Evolutionary conservation across 805 yeast species (phyloP).

Genomic region (Candida silvatica): DNA sequence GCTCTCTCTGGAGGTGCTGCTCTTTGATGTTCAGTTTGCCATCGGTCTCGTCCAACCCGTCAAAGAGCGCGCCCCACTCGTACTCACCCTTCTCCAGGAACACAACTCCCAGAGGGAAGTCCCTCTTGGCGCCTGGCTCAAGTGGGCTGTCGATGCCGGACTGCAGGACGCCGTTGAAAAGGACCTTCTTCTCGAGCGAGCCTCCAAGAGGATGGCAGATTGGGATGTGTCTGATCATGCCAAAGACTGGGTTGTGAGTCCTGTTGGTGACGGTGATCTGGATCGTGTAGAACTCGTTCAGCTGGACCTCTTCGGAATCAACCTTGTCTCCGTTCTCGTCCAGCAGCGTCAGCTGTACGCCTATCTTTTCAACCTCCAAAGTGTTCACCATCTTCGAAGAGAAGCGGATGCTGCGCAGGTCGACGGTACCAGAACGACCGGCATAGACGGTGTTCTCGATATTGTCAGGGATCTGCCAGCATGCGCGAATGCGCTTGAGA

Average conservation of each 20-base stretch:
- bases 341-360: constrained; percentile 28
- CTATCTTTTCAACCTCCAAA: constrained; percentile 40
- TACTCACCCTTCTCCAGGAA: constrained; percentile 72
- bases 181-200: constrained; percentile 44
- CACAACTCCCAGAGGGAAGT: constrained; percentile 45
- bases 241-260: constrained; percentile 32
- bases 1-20: constrained; percentile 31
- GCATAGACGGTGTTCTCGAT: constrained; percentile 20
- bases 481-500: constrained; percentile 49
- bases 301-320: constrained; percentile 24
- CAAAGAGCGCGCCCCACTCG: constrained; percentile 68
- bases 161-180: constrained; percentile 71
- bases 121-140: constrained; percentile 31
- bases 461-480: constrained; percentile 41
- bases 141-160: constrained; percentile 32
- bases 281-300: constrained; percentile 46
- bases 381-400: constrained; percentile 51
- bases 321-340: constrained; percentile 6
- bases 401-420: constrained; percentile 57
- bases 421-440: constrained; percentile 47
- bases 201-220: constrained; percentile 23
- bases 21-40: constrained; percentile 17
- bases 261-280: constrained; percentile 42
- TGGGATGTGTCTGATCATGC: constrained; percentile 56
- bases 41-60: constrained; percentile 26